Base-by-base conservation (phyloP, 345 rosid species). In the Linum usitatissimum region DNA sequence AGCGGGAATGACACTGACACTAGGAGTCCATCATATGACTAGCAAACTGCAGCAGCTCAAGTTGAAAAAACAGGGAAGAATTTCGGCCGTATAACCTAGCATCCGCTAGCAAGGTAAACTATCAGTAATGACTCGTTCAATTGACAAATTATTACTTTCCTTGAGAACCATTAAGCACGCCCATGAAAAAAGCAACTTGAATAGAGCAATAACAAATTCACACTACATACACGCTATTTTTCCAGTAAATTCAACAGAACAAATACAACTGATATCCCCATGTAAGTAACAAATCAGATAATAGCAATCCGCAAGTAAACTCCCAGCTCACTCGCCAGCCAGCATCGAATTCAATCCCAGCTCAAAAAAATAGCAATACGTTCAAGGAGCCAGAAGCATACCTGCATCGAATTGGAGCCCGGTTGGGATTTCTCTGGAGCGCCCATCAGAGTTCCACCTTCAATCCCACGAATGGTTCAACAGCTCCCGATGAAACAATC, bases 341-440 rank as follows among this genome's bases (percentile, higher is more conserved):
- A 6, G n/a, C 18, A 39, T 40, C 55, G 62, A 57, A 56, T 65
- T 48, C 65, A 68, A 56, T 60, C 68, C 62, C 57, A 67, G 75
- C 73, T 70, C n/a, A 23, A 55, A 67, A 63, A 67, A 45, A 14
- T 62, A 19, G 38, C 20, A 68, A 68, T 45, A 45, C 18, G 42
- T 9, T 55, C 14, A 36, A 73, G 48, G 18, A 61, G 63, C 20
- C 6, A 74, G n/a, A 20, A 59, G 68, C 84, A 64, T 3, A 88
- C 98, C 95, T 91, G 96, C 95, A 93, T 76, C 83, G 96, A 71
- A 78, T 84, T 87, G 68, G 87, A 67, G 70, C 77, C 81, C 39
- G 86, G 66, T 74, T 84, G 87, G 8, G 88, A 81, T 75, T 87
- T 93, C 69, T 89, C 99, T 54, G 71, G 86, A 30, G 81, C 87